Base-by-base conservation (phyloP, 495 filamentous ascomycete genomes). In the Massariosphaeria phaeospora region DNA sequence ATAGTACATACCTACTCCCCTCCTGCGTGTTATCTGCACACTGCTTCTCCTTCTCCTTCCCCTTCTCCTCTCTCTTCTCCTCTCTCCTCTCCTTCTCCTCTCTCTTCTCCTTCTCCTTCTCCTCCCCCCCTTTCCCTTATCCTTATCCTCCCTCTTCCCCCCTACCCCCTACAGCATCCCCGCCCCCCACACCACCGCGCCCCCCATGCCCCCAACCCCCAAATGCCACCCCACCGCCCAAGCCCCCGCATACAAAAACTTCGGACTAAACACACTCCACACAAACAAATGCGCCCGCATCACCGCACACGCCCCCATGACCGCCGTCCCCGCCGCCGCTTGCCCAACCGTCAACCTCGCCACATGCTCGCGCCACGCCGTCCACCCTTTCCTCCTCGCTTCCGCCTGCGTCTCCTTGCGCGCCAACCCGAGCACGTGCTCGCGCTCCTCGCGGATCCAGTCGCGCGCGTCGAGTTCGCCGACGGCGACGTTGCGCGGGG, bases 241-340 rank as follows among this genome's bases (percentile, higher is more conserved):
- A 17, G 83, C 89, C 71, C 94, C 83, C 43, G 79, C 83, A 67
- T 93, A 97, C 59, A 99, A 69, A 71, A 89, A 99, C 70, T 97
- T 99, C 3, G 94, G 94, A 45, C 85, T 90, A 70, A 99, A 99
- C 25, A 99, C 94, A 0, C 90, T 97, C 94, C 94, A 99, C 48
- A 99, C 88, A 70, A 99, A 99, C 56, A 99, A 71, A 75, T 99
- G 94, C 36, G 84, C 86, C 62, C 93, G 75, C 64, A 97, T 65
- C 10, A 77, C 72, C 52, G 88, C 88, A 66, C 94, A 99, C 25
- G 94, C 89, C 23, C 76, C 80, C 89, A 96, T 96, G 8, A 96
- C 87, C 27, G 79, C 84, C 15, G 80, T 68, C 48, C 85, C 67
- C 20, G 76, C 76, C 2, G 70, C 67, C 6, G 83, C 73, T 27